Conservation (phyloP, 371 early-diverging fungal genomes). For the Rhizopus stolonifer region DNA sequence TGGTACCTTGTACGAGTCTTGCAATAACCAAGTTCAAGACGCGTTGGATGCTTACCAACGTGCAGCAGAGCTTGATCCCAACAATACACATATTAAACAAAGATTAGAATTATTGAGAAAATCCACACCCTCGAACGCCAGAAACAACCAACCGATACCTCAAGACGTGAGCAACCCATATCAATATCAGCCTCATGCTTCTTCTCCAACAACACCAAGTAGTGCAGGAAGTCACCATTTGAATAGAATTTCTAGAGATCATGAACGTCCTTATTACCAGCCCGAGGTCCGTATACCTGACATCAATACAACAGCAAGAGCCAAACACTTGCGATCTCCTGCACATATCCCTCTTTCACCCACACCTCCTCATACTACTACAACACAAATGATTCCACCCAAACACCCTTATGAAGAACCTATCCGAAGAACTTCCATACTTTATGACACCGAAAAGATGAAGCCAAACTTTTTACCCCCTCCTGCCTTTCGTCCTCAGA, state of each 20-base stretch:
- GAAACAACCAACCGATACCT: slow-evolving; percentile 39
- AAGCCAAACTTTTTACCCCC: slow-evolving; percentile 4
- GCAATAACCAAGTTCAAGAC: slow-evolving; percentile 96
- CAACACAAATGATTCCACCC: neutral
- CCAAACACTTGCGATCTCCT: slow-evolving; percentile 18
- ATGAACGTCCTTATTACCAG: slow-evolving; percentile 15
- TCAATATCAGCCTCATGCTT: slow-evolving; percentile 29
- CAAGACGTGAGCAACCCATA: slow-evolving; percentile 60
- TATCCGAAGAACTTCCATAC: slow-evolving; percentile 26
- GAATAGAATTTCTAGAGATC: slow-evolving; percentile 27
- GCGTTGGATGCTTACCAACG: slow-evolving; percentile 96
- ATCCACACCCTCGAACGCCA: slow-evolving; percentile 21
- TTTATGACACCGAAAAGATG: slow-evolving; percentile 20
- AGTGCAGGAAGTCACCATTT: slow-evolving; percentile 2
- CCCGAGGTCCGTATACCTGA: slow-evolving; percentile 35
- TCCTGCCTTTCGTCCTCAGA: neutral
- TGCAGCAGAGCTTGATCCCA: slow-evolving; percentile 90
- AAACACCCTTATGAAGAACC: slow-evolving; percentile 10
- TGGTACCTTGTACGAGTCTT: slow-evolving; percentile 95
- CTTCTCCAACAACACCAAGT: slow-evolving; percentile 1
- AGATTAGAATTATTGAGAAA: slow-evolving; percentile 51
- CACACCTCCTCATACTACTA: slow-evolving; percentile 7
- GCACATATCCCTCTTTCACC: slow-evolving; percentile 24
- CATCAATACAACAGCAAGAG: slow-evolving; percentile 20
- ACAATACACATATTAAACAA: slow-evolving; percentile 74